These are phyloP conservation scores for Aureobasidium melanogenum DNA, from an alignment of 2,329 filamentous ascomycete species.

Conservation along the genomic window DNA sequence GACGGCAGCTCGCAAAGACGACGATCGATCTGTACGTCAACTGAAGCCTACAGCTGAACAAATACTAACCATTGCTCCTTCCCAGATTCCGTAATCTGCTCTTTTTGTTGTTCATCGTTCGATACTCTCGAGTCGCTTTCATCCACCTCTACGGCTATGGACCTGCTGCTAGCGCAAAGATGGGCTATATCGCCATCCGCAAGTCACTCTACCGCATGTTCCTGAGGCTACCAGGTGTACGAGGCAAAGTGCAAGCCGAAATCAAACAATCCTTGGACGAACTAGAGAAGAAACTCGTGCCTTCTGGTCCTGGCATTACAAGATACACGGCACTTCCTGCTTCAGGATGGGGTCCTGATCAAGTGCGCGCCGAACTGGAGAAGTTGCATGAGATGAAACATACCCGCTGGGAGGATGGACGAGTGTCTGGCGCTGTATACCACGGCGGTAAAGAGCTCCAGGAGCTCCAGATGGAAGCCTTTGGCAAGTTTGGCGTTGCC, in stretches of 20 bases:
- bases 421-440: constrained; percentile 90
- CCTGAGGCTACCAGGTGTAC: constrained; percentile 76
- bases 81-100: constrained; percentile 72
- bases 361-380: constrained; percentile 69
- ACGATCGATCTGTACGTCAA: constrained; percentile 3
- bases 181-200: constrained; percentile 63
- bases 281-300: constrained; percentile 74
- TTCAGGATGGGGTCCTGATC: constrained; percentile 73
- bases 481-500: constrained; percentile 85
- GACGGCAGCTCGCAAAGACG: constrained; percentile 8
- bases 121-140: constrained; percentile 70
- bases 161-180: constrained; percentile 65
- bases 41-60: neutral
- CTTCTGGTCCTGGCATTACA: constrained; percentile 59
- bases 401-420: constrained; percentile 92
- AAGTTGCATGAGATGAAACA: constrained; percentile 80
- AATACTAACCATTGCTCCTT: neutral
- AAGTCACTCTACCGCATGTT: constrained; percentile 77
- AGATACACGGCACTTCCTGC: constrained; percentile 70
- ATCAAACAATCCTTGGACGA: constrained; percentile 71
- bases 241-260: constrained; percentile 75
- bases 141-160: constrained; percentile 86
- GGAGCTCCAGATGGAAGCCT: constrained; percentile 83
- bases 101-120: constrained; percentile 79
- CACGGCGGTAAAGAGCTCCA: constrained; percentile 79